These are phyloP conservation scores for Fusarium tuaranense DNA, from an alignment of 2,329 filamentous ascomycete genomes.

Conservation along the genomic window DNA sequence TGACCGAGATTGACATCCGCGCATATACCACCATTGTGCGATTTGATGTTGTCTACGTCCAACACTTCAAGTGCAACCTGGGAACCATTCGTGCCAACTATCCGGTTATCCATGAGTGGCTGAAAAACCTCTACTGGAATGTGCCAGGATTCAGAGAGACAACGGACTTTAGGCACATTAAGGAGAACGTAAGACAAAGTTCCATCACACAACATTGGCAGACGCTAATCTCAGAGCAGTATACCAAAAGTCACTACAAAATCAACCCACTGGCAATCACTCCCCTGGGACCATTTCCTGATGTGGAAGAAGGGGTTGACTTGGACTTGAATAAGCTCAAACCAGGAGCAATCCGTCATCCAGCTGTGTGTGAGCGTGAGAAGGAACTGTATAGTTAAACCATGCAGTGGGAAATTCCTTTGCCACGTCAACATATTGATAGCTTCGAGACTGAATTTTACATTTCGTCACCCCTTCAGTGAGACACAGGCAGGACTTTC, in stretches of 20 bases:
- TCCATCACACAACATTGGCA: too few species aligned
- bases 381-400: conserved; percentile 32
- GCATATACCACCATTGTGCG: conserved; percentile 74
- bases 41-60: conserved; percentile 77
- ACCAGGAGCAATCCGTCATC: conserved; percentile 38
- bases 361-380: conserved; percentile 40
- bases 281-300: conserved; percentile 42
- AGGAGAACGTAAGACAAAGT: conserved; percentile 61
- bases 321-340: conserved; percentile 35
- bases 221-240: conserved; percentile 22
- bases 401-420: background rate
- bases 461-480: background rate
- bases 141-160: conserved; percentile 60
- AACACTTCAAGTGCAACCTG: conserved; percentile 74
- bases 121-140: conserved; percentile 79
- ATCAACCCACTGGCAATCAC: conserved; percentile 45
- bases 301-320: conserved; percentile 38
- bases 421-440: background rate
- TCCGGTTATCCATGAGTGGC: conserved; percentile 75
- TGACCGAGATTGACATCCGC: conserved; percentile 78
- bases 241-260: conserved; percentile 43
- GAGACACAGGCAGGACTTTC: background rate
- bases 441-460: background rate
- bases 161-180: conserved; percentile 75
- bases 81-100: conserved; percentile 73